Evolutionary conservation across 2,329 filamentous ascomycete genomes (phyloP).

Genomic region (Alternaria longipes): DNA sequence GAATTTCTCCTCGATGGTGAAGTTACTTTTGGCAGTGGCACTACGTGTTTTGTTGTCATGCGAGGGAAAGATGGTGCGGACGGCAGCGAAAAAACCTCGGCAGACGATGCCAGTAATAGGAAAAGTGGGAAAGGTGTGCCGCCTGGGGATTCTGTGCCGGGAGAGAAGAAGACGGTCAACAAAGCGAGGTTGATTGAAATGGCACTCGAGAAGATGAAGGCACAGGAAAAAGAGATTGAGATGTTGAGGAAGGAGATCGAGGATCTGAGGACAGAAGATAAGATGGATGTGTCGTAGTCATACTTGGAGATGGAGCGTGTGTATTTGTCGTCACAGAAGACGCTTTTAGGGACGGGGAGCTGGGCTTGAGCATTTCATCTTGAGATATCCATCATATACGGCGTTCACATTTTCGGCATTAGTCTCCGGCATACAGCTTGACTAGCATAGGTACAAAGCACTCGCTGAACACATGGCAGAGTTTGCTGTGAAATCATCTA

Average conservation of each 20-base stretch:
- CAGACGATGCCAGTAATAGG: neutral
- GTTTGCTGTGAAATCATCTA: neutral
- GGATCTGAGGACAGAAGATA: constrained; percentile 27
- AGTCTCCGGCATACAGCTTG: neutral
- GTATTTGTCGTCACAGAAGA: neutral
- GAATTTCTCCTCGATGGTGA: constrained; percentile 43
- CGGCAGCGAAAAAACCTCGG: neutral
- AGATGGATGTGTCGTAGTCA: constrained; percentile 36
- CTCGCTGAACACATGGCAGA: neutral
- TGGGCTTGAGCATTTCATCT: neutral
- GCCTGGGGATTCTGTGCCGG: constrained; percentile 9
- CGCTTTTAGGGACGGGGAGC: neutral
- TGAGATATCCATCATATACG: constrained; percentile 14
- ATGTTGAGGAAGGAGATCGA: constrained; percentile 37
- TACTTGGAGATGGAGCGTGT: neutral
- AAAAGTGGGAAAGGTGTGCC: constrained; percentile 14
- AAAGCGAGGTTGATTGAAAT: constrained; percentile 43
- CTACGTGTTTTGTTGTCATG: constrained; percentile 44
- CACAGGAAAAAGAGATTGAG: constrained; percentile 42
- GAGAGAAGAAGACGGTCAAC: constrained; percentile 43
- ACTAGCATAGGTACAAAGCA: neutral
- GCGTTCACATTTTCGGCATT: neutral
- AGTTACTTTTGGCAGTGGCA: constrained; percentile 43
- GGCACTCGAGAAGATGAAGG: constrained; percentile 44
- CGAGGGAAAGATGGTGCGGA: constrained; percentile 25